phyloP scores from a whole-genome alignment of 139 green algal genomes.

The Zygnema circumcarinatum region DNA sequence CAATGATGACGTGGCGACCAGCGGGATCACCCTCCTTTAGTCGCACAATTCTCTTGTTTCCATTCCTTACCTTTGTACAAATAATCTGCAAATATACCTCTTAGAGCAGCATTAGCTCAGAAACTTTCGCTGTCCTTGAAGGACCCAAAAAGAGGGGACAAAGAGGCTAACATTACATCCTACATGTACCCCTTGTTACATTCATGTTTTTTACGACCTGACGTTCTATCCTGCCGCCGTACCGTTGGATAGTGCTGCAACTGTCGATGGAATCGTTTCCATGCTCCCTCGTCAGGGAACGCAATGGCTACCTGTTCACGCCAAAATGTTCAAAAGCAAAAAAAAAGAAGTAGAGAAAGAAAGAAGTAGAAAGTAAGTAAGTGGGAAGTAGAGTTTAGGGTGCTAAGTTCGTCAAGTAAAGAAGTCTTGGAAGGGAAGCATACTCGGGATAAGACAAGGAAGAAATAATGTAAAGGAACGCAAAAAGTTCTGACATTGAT shows the following conservation, averaged over 20 bases:
- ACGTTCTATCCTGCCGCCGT: no score
- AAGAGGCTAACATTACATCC: no score
- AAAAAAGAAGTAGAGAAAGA: neutral
- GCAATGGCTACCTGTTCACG: slow-evolving; percentile 81
- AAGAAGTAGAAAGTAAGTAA: neutral
- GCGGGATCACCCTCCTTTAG: slow-evolving; percentile 88
- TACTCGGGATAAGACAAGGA: no score
- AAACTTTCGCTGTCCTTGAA: no score
- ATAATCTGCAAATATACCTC: slow-evolving; percentile 92
- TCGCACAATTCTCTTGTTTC: slow-evolving; percentile 93
- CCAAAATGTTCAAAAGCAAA: neutral
- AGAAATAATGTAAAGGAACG: no score
- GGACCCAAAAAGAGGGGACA: neutral
- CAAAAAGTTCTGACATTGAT: no score
- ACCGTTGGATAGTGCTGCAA: slow-evolving; percentile 49
- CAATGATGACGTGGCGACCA: slow-evolving; percentile 94
- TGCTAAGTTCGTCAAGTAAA: no score
- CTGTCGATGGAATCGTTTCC: slow-evolving; percentile 95
- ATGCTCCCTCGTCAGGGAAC: slow-evolving; percentile 97
- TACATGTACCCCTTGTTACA: no score
- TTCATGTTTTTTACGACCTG: no score
- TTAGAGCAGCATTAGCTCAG: neutral
- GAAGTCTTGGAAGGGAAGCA: no score
- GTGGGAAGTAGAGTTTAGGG: neutral
- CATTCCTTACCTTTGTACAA: slow-evolving; percentile 96